A percentile compares a stretch with the other conserved stretches of the same genome.
Evolutionary conservation across 1,139 yeast genomes (phyloP).

Genomic region (Scheffersomyces stambukii): DNA sequence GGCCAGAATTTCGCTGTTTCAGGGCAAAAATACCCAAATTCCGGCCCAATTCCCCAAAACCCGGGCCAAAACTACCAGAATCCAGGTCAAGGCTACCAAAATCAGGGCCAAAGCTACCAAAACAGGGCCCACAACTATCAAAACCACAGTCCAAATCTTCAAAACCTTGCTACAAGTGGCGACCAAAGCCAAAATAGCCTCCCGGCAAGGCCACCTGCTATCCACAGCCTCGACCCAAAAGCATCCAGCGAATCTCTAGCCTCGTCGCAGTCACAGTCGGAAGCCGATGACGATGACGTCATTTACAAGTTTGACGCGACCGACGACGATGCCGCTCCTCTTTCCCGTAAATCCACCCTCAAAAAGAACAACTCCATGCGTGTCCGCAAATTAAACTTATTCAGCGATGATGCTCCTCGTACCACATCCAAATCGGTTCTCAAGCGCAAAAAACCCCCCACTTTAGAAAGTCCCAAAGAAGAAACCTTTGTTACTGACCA

Average conservation of each 20-base stretch:
- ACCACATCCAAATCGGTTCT: not conserved
- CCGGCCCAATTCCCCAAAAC: too few relatives aligned
- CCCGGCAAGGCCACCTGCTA: slow-evolving; percentile 3
- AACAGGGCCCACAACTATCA: too few relatives aligned
- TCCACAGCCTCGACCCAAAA: slow-evolving; percentile 3
- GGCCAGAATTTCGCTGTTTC: too few relatives aligned
- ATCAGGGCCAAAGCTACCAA: too few relatives aligned
- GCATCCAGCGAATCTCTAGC: too few relatives aligned
- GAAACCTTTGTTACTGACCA: slow-evolving; percentile 1
- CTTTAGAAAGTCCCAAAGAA: slow-evolving; percentile 6
- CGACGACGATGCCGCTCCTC: slow-evolving; percentile 19
- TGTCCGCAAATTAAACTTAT: slow-evolving; percentile 39
- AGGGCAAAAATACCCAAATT: too few relatives aligned
- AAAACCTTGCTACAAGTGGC: too few relatives aligned
- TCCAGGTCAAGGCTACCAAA: too few relatives aligned
- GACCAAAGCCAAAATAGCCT: slow-evolving; percentile 1
- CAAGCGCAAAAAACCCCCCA: slow-evolving; percentile 7
- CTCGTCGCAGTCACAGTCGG: slow-evolving; percentile 9
- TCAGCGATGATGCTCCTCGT: slow-evolving; percentile 14
- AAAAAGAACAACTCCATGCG: slow-evolving; percentile 41
- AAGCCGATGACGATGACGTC: slow-evolving; percentile 24
- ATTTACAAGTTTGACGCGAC: slow-evolving; percentile 27
- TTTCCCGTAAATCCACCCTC: slow-evolving; percentile 39
- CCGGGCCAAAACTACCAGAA: too few relatives aligned
- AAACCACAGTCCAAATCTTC: too few relatives aligned